A percentile compares a stretch with the other conserved stretches of the same genome.
These are phyloP conservation scores for Psilocybe azurescens DNA, from an alignment of 768 basidiomycete species.

Conservation along the genomic window DNA sequence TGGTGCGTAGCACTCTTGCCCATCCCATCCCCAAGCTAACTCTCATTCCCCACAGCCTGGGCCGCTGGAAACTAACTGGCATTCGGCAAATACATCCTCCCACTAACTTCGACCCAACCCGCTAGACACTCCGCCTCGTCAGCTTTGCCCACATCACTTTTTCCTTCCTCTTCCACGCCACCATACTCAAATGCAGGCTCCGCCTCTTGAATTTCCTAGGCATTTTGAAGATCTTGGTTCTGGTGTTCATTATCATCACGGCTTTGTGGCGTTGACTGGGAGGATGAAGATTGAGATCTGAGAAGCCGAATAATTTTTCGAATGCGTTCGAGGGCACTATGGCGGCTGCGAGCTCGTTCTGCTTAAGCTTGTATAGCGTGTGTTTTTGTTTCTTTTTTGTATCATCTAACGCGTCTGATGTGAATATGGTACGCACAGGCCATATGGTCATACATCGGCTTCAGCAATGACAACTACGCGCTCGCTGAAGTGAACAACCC, in stretches of 20 bases:
- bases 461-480: conserved; percentile 71
- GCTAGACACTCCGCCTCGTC: conserved; percentile 38
- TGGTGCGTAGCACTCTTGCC: conserved; percentile 33
- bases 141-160: conserved; percentile 44
- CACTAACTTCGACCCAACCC: conserved; percentile 33
- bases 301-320: conserved; percentile 38
- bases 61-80: conserved; percentile 55
- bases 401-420: background rate
- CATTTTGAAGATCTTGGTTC: conserved; percentile 54
- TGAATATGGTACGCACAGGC: conserved; percentile 36
- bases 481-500: conserved; percentile 69
- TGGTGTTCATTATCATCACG: conserved; percentile 52
- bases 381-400: background rate
- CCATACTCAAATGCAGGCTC: conserved; percentile 55
- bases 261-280: conserved; percentile 47
- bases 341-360: conserved; percentile 52
- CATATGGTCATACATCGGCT: conserved; percentile 60
- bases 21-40: background rate
- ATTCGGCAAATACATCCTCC: conserved; percentile 61
- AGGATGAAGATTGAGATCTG: conserved; percentile 36
- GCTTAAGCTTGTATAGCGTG: conserved; percentile 41
- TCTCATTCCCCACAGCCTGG: conserved; percentile 30
- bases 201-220: conserved; percentile 70
- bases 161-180: conserved; percentile 44
- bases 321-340: conserved; percentile 48